These are phyloP conservation scores for Solanum sejunctum DNA, from an alignment of 257 asterid genomes.

Conservation along the genomic window DNA sequence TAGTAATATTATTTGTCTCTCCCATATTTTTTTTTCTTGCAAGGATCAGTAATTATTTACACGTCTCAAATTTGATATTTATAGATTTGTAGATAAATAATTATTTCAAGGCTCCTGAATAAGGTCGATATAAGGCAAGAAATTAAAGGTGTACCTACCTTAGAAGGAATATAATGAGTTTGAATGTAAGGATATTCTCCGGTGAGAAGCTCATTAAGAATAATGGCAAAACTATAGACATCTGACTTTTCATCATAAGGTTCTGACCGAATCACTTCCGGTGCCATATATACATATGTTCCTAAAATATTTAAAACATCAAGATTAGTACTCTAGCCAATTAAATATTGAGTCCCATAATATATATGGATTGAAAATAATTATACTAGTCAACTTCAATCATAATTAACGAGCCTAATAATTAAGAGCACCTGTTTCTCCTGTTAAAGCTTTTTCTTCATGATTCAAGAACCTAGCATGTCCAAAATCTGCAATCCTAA, in stretches of 20 bases:
- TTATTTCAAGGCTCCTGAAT: not conserved
- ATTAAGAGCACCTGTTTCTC: slow-evolving; percentile 54
- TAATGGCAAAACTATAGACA: slow-evolving; percentile 57
- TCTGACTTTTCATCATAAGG: slow-evolving; percentile 73
- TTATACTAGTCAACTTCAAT: too few relatives aligned
- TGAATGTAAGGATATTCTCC: slow-evolving; percentile 60
- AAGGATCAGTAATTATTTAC: not conserved
- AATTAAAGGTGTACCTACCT: slow-evolving; percentile 15
- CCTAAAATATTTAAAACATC: slow-evolving; percentile 16
- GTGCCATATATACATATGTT: slow-evolving; percentile 82
- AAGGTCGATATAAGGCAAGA: not conserved
- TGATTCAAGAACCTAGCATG: slow-evolving; percentile 62
- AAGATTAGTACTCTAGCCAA: too few relatives aligned
- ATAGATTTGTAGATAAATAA: not conserved
- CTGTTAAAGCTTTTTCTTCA: slow-evolving; percentile 67
- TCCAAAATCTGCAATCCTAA: slow-evolving; percentile 71
- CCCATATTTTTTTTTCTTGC: not conserved
- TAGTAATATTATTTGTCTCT: too few relatives aligned
- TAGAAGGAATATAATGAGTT: slow-evolving; percentile 50
- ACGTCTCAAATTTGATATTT: not conserved
- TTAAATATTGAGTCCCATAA: too few relatives aligned
- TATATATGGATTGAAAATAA: too few relatives aligned
- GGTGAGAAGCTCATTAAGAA: slow-evolving; percentile 49
- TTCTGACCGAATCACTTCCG: slow-evolving; percentile 47
- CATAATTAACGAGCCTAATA: too few relatives aligned